Evolutionary conservation across 148 eudicot genomes (phyloP).

Genomic region (Hydrangea macrophylla): DNA sequence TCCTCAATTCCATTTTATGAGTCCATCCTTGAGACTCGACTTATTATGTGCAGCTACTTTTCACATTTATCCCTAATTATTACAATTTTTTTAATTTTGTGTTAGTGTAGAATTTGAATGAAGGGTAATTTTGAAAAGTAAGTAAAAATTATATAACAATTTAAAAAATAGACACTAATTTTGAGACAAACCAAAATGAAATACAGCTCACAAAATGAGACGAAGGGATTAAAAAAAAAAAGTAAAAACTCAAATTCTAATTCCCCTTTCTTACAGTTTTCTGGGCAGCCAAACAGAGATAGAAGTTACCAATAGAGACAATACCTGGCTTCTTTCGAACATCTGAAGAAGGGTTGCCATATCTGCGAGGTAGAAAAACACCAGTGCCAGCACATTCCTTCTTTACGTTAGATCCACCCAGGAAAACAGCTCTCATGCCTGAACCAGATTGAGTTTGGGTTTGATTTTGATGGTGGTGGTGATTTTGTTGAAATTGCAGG

Average conservation of each 20-base stretch:
- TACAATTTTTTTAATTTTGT: too few relatives aligned
- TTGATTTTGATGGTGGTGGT: slow-evolving; percentile 16
- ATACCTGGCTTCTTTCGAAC: slow-evolving; percentile 55
- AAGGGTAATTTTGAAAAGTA: too few relatives aligned
- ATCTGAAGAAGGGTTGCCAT: slow-evolving; percentile 25
- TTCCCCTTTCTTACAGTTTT: not conserved
- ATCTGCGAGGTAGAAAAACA: slow-evolving; percentile 67
- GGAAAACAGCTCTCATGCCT: slow-evolving; percentile 18
- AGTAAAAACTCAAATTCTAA: too few relatives aligned
- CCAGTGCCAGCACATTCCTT: slow-evolving; percentile 71
- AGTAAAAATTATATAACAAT: not conserved
- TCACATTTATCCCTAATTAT: too few relatives aligned
- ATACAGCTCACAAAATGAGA: too few relatives aligned
- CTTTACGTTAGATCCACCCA: slow-evolving; percentile 31
- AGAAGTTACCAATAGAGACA: not conserved
- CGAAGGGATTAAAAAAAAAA: too few relatives aligned
- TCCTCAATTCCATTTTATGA: too few relatives aligned
- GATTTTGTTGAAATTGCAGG: slow-evolving; percentile 19
- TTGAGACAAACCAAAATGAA: not conserved
- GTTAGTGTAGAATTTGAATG: too few relatives aligned
- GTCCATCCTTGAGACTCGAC: too few relatives aligned
- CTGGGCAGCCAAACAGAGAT: slow-evolving; percentile 1
- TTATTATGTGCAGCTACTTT: too few relatives aligned
- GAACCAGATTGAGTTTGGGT: slow-evolving; percentile 16
- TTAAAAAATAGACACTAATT: not conserved